phyloP scores from a whole-genome alignment of 108 stramenopile genomes.

The Pseudonitzschia multiseries region DNA sequence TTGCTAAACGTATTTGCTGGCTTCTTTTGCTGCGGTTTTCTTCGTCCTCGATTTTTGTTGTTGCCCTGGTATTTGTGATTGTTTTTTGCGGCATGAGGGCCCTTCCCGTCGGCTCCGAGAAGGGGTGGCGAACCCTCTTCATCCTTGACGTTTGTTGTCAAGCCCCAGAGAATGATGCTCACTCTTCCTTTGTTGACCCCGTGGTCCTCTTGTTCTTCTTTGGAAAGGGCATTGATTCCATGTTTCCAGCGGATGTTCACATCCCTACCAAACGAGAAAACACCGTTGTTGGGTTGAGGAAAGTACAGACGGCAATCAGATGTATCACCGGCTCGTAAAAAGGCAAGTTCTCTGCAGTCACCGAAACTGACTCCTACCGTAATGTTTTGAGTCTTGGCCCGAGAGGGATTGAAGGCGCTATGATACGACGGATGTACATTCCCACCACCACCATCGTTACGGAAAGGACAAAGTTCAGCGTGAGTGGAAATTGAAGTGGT shows the following conservation, averaged over 20 bases:
- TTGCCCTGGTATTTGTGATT: conserved; percentile 7
- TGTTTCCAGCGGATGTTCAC: conserved; percentile 85
- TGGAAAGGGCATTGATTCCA: conserved; percentile 73
- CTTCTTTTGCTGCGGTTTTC: not conserved
- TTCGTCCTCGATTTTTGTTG: conserved; percentile 3
- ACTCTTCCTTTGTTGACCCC: conserved; percentile 68
- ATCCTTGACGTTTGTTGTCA: conserved; percentile 58
- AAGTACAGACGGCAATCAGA: conserved; percentile 74
- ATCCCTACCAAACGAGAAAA: conserved; percentile 85
- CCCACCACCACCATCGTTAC: not conserved
- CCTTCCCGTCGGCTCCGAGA: conserved; percentile 71
- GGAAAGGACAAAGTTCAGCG: not conserved
- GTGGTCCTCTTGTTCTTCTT: conserved; percentile 51
- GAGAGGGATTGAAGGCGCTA: conserved; percentile 70
- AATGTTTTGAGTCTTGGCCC: conserved; percentile 84
- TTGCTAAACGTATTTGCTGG: not conserved
- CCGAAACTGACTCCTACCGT: conserved; percentile 86
- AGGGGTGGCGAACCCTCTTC: conserved; percentile 77
- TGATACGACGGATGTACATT: not conserved
- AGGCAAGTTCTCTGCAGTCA: conserved; percentile 77
- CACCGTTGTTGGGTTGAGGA: conserved; percentile 85
- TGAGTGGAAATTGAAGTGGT: not conserved
- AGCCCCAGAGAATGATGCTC: conserved; percentile 84
- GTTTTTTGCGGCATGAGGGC: conserved; percentile 55
- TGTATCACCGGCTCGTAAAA: conserved; percentile 48